A percentile compares a stretch with the other conserved stretches of the same genome.
Evolutionary conservation across 139 green algal genomes (phyloP).

Genomic region (Limnomonas spitsbergensis): DNA sequence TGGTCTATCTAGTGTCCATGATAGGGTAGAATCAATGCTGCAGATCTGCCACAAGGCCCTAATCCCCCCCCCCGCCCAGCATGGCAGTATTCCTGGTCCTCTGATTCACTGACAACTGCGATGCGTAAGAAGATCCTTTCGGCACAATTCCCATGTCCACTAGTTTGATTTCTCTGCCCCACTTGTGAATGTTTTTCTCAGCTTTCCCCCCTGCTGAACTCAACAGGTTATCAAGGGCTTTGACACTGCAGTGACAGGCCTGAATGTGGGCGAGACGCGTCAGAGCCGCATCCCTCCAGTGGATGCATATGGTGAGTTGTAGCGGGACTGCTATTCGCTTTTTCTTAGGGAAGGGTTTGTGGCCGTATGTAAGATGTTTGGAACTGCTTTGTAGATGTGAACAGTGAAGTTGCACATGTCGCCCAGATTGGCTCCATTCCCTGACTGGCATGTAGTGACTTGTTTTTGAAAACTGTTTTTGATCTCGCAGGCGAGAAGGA

Average conservation of each 20-base stretch:
- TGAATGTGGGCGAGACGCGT: conserved; percentile 51
- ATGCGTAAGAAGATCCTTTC: no score
- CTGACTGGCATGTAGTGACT: background rate
- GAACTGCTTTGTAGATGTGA: background rate
- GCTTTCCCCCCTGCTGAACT: no score
- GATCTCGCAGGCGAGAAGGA: conserved; percentile 1
- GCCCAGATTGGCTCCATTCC: background rate
- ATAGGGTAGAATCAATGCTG: no score
- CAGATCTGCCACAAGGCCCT: no score
- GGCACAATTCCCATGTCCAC: no score
- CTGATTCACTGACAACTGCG: no score
- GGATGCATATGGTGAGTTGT: conserved; percentile 9
- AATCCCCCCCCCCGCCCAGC: no score
- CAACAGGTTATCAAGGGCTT: conserved; percentile 75
- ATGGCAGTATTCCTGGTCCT: no score
- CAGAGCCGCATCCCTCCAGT: conserved; percentile 44
- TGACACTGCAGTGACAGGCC: conserved; percentile 58
- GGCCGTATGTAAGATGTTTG: no score
- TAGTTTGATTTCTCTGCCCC: no score
- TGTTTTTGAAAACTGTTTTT: background rate
- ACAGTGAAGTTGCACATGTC: background rate
- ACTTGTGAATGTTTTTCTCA: no score
- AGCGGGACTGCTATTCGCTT: background rate
- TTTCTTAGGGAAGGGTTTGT: background rate
- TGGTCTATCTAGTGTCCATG: no score